Base-by-base conservation (phyloP, 1,284 basidiomycete species). In the Trichosporon coremiiforme region DNA sequence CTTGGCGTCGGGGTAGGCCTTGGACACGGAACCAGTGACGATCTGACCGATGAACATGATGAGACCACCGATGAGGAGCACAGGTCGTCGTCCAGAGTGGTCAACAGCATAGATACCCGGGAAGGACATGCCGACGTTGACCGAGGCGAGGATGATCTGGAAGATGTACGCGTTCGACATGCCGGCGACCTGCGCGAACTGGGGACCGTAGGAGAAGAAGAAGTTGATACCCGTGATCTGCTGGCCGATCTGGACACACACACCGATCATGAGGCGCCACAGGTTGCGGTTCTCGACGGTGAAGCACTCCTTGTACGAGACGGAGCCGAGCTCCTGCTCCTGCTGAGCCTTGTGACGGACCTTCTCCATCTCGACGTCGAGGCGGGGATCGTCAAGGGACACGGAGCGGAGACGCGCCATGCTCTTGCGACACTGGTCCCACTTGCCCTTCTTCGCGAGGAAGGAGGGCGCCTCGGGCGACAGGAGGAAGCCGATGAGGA, bases 41-140 rank as follows among this genome's bases (percentile, higher is more conserved):
- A 86, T 82, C 65, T 85, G 83, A 69, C 85, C 85, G 65, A 77
- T 71, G 70, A 84, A 85, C 80, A 85, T 81, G 80, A 82, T 75
- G 71, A 79, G 68, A 62, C 81, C 84, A 66, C 86, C 86, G 67
- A 74, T 75, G 73, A 86, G 80, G 50, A 86, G 83, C 41, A 85
- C 80, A 13, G 82, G 78, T 66, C 86, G 81, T 35, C 86, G 83
- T 60, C 85, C 85, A 64, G 81, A 71, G 64, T 79, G 75, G 77
- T 86, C 85, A 62, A 84, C 83, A 53, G 79, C 76, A 66, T 75
- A 67, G 66, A 84, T 78, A 73, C 82, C 82, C 53, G 80, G 81
- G 78, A 82, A 81, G 8, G 81, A 82, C 74, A 81, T 76, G 71
- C 72, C 71, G 73, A 83, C 78, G 77, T 84, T 83, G 78, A 84